A percentile compares a stretch with the other conserved stretches of the same genome.
These are phyloP conservation scores for Backusella australiensis DNA, from an alignment of 192 early-diverging fungal genomes.

Conservation along the genomic window DNA sequence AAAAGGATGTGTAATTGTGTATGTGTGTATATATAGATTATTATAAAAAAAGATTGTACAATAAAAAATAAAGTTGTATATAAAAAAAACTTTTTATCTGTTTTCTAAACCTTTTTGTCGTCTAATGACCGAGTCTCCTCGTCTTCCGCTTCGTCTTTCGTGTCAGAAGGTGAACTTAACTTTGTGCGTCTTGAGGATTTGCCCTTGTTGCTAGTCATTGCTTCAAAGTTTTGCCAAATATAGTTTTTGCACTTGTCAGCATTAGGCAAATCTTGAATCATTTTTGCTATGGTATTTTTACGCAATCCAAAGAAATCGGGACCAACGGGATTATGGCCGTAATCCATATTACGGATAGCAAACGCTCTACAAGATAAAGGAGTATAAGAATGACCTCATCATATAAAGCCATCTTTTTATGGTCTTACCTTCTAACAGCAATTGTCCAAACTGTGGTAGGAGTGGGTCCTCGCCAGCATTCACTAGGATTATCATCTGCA, in stretches of 20 bases:
- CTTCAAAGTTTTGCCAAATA: constrained; percentile 64
- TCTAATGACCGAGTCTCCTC: not conserved
- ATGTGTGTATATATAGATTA: not conserved
- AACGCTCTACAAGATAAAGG: constrained; percentile 51
- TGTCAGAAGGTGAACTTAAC: constrained; percentile 1
- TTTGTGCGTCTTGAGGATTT: not conserved
- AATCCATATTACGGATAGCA: constrained; percentile 73
- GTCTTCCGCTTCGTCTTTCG: not conserved
- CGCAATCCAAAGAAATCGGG: constrained; percentile 93
- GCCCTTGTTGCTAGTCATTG: constrained; percentile 5
- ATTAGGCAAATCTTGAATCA: constrained; percentile 88
- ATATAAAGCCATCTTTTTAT: not conserved
- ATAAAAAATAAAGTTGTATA: not conserved
- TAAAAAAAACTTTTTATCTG: not conserved
- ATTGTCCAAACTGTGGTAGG: constrained; percentile 87
- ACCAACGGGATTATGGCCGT: constrained; percentile 77
- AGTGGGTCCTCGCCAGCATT: constrained; percentile 65
- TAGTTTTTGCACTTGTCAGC: constrained; percentile 75
- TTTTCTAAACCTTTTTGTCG: not conserved
- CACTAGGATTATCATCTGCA: constrained; percentile 75
- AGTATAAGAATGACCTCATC: not conserved
- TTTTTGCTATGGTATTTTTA: constrained; percentile 77
- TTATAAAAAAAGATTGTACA: not conserved
- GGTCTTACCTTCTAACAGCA: constrained; percentile 55
- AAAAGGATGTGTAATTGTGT: not conserved